phyloP scores from a whole-genome alignment of 805 yeast genomes.

The Maudiozyma pseudohumilis region DNA sequence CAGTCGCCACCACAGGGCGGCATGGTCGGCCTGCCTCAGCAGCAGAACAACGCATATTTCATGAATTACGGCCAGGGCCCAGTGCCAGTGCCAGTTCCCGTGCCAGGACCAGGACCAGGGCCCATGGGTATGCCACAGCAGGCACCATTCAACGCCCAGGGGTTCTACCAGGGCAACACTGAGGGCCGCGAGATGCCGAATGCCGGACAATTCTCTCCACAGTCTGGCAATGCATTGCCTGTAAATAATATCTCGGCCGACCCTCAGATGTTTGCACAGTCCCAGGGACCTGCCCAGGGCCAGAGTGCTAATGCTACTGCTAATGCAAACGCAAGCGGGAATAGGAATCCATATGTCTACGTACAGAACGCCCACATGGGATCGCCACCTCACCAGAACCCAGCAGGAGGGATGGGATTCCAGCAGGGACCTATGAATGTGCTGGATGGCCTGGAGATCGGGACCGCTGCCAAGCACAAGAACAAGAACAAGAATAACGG shows the following conservation, averaged over 20 bases:
- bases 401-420: background rate
- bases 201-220: background rate
- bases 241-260: constrained; percentile 5
- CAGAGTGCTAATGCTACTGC: constrained; percentile 10
- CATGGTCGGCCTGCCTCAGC: background rate
- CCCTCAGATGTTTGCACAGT: constrained; percentile 3
- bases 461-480: constrained; percentile 1
- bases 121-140: constrained; percentile 6
- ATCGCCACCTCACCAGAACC: background rate
- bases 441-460: constrained; percentile 5
- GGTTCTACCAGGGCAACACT: background rate
- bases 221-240: constrained; percentile 4
- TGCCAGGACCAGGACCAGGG: no score
- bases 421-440: background rate
- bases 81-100: constrained; percentile 2
- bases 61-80: constrained; percentile 6
- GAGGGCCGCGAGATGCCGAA: background rate
- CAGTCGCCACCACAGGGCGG: constrained; percentile 1
- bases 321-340: background rate
- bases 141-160: constrained; percentile 3
- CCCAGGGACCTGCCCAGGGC: no score
- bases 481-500: constrained; percentile 4
- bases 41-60: constrained; percentile 1
- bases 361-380: constrained; percentile 2
- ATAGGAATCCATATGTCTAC: constrained; percentile 3